Conservation (phyloP, 768 basidiomycete genomes). For the Fistulinella prunicolor region DNA sequence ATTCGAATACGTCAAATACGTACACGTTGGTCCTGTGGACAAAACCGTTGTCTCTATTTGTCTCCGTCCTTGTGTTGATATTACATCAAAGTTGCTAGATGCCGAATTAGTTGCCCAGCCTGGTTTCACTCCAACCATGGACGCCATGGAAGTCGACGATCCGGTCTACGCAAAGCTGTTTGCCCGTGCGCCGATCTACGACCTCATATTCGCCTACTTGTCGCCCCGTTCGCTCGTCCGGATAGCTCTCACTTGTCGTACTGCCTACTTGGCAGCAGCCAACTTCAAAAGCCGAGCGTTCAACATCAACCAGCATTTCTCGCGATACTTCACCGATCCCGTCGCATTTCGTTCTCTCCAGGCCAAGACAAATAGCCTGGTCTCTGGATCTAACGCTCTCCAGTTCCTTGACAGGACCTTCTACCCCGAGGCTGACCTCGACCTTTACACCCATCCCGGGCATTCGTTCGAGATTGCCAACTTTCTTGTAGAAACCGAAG, state of each 20-base stretch:
- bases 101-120: too few relatives aligned
- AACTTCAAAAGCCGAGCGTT: conserved; percentile 29
- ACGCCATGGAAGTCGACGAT: not conserved
- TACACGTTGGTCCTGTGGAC: conserved; percentile 20
- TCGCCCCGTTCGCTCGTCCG: conserved; percentile 25
- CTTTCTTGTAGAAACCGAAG: conserved; percentile 33
- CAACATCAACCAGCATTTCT: conserved; percentile 37
- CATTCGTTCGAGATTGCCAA: conserved; percentile 30
- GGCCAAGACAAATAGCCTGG: conserved; percentile 40
- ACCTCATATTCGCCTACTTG: conserved; percentile 18
- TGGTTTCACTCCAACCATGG: too few relatives aligned
- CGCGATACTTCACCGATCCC: conserved; percentile 35
- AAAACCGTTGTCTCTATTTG: not conserved
- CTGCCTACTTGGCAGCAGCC: conserved; percentile 10
- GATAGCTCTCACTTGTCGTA: conserved; percentile 22
- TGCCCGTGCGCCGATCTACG: conserved; percentile 20
- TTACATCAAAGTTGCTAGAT: too few relatives aligned
- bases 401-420: conserved; percentile 47
- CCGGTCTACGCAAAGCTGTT: conserved; percentile 4
- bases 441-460: conserved; percentile 43
- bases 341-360: conserved; percentile 45
- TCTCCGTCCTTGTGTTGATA: not conserved
- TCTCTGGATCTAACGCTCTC: conserved; percentile 53
- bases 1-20: conserved; percentile 9
- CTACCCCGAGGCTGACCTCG: conserved; percentile 49